These are phyloP conservation scores for Tylopilus balloui DNA, from an alignment of 768 basidiomycete species.

Conservation along the genomic window DNA sequence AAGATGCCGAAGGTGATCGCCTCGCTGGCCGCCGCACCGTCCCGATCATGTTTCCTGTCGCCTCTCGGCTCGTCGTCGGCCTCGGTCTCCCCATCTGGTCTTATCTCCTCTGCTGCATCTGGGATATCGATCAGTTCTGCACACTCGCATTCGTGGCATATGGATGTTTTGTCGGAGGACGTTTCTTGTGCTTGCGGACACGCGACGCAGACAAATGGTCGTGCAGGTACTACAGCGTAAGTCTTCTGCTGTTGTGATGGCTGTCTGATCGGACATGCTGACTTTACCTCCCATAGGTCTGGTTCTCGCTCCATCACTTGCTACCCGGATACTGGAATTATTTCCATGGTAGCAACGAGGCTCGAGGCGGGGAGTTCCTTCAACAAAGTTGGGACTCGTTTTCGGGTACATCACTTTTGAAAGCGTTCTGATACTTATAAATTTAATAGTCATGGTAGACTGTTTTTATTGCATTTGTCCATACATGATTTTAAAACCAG, in stretches of 20 bases:
- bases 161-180: conserved; percentile 31
- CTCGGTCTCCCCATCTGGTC: conserved; percentile 39
- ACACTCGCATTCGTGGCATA: conserved; percentile 28
- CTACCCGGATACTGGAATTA: conserved; percentile 37
- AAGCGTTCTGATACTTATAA: background rate
- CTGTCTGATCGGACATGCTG: background rate
- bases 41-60: conserved; percentile 40
- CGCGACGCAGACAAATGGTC: conserved; percentile 32
- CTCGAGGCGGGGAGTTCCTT: conserved; percentile 16
- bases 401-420: conserved; percentile 9
- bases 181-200: conserved; percentile 30
- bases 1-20: conserved; percentile 40
- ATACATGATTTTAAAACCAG: too few relatives aligned
- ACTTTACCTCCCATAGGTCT: conserved; percentile 20
- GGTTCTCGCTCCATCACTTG: conserved; percentile 34
- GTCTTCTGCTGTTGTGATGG: background rate
- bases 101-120: conserved; percentile 28
- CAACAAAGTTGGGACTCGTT: conserved; percentile 15
- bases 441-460: background rate
- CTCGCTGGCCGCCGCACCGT: conserved; percentile 37
- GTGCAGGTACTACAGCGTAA: conserved; percentile 36
- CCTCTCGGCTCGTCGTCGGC: conserved; percentile 32
- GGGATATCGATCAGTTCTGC: conserved; percentile 31
- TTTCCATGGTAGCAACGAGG: conserved; percentile 16
- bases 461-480: too few relatives aligned